Base-by-base conservation (phyloP, 2,329 filamentous ascomycete species). In the Xylaria sp. region DNA sequence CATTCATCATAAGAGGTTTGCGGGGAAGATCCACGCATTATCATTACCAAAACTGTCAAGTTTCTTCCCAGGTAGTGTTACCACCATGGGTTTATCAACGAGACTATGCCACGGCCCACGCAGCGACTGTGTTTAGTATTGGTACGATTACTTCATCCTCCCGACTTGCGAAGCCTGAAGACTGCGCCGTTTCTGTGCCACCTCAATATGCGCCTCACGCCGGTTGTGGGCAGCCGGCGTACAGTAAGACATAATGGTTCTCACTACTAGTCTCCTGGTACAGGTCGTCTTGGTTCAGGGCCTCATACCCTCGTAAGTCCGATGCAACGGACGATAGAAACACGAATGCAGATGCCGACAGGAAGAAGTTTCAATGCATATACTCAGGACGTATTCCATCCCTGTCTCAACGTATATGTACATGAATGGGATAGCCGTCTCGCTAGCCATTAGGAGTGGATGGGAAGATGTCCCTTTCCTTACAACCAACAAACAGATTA, bases 401-500 rank as follows among this genome's bases (percentile, higher is more conserved):
- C 31, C 42, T 53, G 51, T 53, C 63, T 64, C 57, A 51, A 60
- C 55, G 58, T 68, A 66, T 56, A 63, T 53, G 36, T 62, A 63
- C 63, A 55, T 62, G 20, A 44, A 29, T 31, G 25, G 17, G 49
- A 61, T 49, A 60, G 29, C 27, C 56, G 25, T 36, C 39, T 42
- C 31, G 58, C 25, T 57, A 31, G 53, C 17, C 33, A 29, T 7
- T 29, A 22, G 27, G 39, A 60, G 54, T 33, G 13, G 53, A 61
- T 25, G 64, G 56, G 45, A 59, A 61, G 25, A 63, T 38, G 51
- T 54, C 55, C 55, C 38, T 42, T 44, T 50, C 38, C 11, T 54
- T 39, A 20, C 20, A 49, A 47, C 60, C 68, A 68, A 66, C 66
- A 39, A 62, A 55, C 58, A 51, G 22, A 42, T 38, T 31, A 17